Base-by-base conservation (phyloP, 495 filamentous ascomycete genomes). In the Penicillium steckii region DNA sequence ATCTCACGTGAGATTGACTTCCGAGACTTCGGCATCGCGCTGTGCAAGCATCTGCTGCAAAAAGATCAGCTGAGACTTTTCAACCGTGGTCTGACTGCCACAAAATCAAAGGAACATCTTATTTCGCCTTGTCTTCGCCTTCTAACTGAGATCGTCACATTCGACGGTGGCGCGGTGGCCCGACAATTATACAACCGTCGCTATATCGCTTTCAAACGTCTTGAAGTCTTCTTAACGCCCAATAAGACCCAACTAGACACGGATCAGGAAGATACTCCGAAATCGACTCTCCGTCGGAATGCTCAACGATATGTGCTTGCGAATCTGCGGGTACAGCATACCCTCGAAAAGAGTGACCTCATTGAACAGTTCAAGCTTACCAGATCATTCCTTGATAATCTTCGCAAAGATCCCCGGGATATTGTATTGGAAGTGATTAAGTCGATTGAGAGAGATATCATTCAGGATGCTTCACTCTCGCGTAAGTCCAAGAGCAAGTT, bases 111-210 rank as follows among this genome's bases (percentile, higher is more conserved):
- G 60, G 87, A 92, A 29, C 87, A 88, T 70, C 72, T 95, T 33
- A 91, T 97, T 52, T 91, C 87, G 2, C 90, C 91, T 0, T 88
- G 85, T 35, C 67, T 97, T 38, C 80, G 90, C 50, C 75, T 97
- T 41, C 76, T 97, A 42, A 86, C 82, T 18, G 90, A 97, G 69
- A 76, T 89, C 4, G 79, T 86, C 12, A 81, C 76, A 24, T 91
- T 92, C 57, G 90, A 95, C 70, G 91, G 90, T 6, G 91, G 91
- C 13, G 81, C 81, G 32, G 73, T 87, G 18, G 87, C 90, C 10
- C 82, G 80, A 32, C 78, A 81, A 33, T 70, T 95, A 22, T 91
- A 90, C 60, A 73, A 81, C 22, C 80, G 81, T 17, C 76, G 88
- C 56, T 80, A 86, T 43, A 82, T 82, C 47, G 90, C 86, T 3